phyloP scores from a whole-genome alignment of 2,329 filamentous ascomycete species.

The Fonsecaea monophora region DNA sequence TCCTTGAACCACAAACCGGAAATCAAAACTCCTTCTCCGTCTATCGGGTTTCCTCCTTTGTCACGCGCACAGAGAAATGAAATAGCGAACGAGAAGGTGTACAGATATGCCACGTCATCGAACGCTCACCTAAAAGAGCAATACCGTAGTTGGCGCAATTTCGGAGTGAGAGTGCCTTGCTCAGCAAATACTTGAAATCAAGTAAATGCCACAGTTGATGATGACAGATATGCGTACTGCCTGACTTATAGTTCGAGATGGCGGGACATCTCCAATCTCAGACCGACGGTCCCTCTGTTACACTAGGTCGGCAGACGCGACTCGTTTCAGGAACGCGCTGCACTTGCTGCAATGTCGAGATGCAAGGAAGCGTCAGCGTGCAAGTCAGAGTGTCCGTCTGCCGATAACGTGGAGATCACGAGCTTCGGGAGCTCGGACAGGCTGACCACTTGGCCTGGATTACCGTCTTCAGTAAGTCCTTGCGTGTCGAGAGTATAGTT shows the following conservation, averaged over 20 bases:
- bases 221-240: constrained; percentile 12
- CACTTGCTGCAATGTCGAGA: background rate
- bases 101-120: constrained; percentile 22
- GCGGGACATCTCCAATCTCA: constrained; percentile 10
- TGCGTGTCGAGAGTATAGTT: background rate
- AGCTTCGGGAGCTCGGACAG: background rate
- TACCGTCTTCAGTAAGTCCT: constrained; percentile 1
- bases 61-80: constrained; percentile 13
- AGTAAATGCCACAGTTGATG: constrained; percentile 7
- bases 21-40: background rate
- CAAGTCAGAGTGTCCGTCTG: background rate
- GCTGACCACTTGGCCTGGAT: background rate
- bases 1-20: background rate
- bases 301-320: constrained; percentile 6
- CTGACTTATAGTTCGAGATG: constrained; percentile 2
- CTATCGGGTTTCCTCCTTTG: background rate
- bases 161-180: constrained; percentile 5
- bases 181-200: constrained; percentile 10
- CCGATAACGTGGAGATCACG: constrained; percentile 3
- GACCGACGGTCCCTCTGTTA: constrained; percentile 2
- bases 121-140: background rate
- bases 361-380: background rate
- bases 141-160: constrained; percentile 2
- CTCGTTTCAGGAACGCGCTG: constrained; percentile 8
- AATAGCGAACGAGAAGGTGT: constrained; percentile 15